These are phyloP conservation scores for Paecilomyces niveus DNA, from an alignment of 2,329 filamentous ascomycete species.

Conservation along the genomic window DNA sequence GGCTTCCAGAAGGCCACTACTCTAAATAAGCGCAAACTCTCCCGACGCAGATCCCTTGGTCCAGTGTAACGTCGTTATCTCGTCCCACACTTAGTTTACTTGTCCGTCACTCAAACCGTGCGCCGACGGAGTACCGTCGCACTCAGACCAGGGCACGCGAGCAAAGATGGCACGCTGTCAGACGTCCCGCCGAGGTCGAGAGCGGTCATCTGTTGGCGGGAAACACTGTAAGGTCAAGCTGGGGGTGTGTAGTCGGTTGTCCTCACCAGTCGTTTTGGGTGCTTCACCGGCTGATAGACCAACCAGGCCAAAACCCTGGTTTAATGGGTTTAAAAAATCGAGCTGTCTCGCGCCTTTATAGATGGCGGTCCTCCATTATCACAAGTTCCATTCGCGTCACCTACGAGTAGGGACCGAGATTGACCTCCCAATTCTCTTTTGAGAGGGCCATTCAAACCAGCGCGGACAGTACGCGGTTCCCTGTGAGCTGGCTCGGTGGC, in stretches of 20 bases:
- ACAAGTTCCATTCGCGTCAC: neutral
- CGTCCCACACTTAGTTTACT: neutral
- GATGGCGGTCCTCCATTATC: neutral
- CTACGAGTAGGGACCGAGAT: neutral
- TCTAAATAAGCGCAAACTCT: neutral
- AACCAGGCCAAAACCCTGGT: neutral
- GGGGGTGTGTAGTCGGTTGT: neutral
- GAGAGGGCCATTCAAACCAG: neutral
- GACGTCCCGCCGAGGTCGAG: neutral
- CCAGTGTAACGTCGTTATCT: neutral
- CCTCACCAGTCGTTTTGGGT: neutral
- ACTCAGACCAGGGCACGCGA: neutral
- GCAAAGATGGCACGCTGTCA: neutral
- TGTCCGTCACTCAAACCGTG: neutral
- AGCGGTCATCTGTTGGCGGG: neutral
- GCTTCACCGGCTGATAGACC: neutral
- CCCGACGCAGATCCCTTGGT: neutral
- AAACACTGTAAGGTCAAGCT: neutral
- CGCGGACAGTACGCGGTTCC: neutral
- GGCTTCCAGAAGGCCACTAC: neutral
- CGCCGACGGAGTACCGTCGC: neutral
- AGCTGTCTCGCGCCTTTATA: neutral
- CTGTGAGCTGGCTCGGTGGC: neutral
- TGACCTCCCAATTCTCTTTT: neutral
- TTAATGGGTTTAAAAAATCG: neutral